Base-by-base conservation (phyloP, 208 protist genomes). In the Leishmania guyanensis region DNA sequence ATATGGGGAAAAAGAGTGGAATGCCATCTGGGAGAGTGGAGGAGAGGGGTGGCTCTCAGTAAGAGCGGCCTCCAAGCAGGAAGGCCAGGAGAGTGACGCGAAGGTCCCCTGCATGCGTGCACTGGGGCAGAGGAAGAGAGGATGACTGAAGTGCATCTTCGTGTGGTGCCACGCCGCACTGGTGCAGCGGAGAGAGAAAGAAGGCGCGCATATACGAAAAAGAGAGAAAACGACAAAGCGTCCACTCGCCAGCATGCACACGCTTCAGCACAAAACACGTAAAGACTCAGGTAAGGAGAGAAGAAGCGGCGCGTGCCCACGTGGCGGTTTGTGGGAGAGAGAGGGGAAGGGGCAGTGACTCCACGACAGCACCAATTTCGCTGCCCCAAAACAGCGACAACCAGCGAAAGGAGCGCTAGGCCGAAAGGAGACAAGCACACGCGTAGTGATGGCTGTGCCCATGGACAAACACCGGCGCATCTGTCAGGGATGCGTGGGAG, bases 51-150 rank as follows among this genome's bases (percentile, higher is more conserved):
- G 51, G 17, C 5, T 48, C 71, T 62, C 39, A n/a, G 66, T 14
- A 81, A 29, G 43, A 72, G 50, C 36, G 14, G 22, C n/a, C 65
- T 53, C 10, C 79, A 72, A 22, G 17, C n/a, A 82, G 29, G 39
- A 10, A 17, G 46, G 26, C 26, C 22, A 46, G 80, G 51, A 22
- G 54, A 80, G 64, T 76, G 58, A 85, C 46, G 48, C 46, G 72
- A 39, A 33, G 56, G 39, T 46, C 43, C 50, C 0, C 39, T 50
- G 66, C 43, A 50, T 71, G 39, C 2, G 3, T 50, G 36, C 26
- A 39, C 39, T 50, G 66, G 33, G 58, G 58, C 26, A 3, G 4
- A 26, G 56, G 16, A 22, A n/a, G 56, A 12, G 56, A 4, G 5
- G 56, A 65, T 16, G 60, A 29, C 10, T 26, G n/a, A 65, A 17